Conservation (phyloP, 495 filamentous ascomycete species). For the Podospora sp. region DNA sequence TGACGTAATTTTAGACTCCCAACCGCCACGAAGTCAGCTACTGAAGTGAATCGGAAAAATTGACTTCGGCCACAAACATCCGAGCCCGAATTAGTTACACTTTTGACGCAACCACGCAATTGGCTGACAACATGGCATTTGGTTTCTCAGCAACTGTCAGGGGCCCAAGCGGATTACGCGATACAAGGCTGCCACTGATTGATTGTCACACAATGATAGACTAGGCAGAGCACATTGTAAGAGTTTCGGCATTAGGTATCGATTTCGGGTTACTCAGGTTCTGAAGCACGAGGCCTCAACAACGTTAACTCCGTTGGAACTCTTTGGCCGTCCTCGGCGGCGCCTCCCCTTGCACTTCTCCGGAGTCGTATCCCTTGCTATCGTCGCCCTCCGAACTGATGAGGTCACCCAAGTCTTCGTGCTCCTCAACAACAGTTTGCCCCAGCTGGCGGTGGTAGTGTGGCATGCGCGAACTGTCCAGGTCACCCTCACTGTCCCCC, state of each 20-base stretch:
- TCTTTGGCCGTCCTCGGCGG: not conserved
- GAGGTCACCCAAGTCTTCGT: constrained; percentile 15
- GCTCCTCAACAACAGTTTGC: constrained; percentile 34
- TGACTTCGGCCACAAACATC: not conserved
- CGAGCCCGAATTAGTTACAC: not conserved
- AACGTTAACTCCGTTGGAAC: not conserved
- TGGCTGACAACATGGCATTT: not conserved
- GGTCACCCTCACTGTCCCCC: not conserved
- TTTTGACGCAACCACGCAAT: not conserved
- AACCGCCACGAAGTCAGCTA: not conserved
- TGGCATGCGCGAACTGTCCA: not conserved
- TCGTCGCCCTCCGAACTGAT: constrained; percentile 15
- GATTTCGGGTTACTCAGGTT: not conserved
- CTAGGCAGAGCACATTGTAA: not conserved
- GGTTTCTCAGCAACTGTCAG: not conserved
- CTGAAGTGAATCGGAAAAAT: not conserved
- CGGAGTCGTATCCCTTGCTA: not conserved
- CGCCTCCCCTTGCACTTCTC: not conserved
- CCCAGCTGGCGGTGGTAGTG: constrained; percentile 27
- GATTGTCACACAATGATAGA: not conserved
- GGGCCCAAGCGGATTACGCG: not conserved
- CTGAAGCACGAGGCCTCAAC: not conserved
- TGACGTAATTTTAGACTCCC: constrained; percentile 15
- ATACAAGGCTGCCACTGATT: not conserved
- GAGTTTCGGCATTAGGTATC: not conserved